Evolutionary conservation across 106 monocot species (phyloP).

Genomic region (Allium fistulosum): DNA sequence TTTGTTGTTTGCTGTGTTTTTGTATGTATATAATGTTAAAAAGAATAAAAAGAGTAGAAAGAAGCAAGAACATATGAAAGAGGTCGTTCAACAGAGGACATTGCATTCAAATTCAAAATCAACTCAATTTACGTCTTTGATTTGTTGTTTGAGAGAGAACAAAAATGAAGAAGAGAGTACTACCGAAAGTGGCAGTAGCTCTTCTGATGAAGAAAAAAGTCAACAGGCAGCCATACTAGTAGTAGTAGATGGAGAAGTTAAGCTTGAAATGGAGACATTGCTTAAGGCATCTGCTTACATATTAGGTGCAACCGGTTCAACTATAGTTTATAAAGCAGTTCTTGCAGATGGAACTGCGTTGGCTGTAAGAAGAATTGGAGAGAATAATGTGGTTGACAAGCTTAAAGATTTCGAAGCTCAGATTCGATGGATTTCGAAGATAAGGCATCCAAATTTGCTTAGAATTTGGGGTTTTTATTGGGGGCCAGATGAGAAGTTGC

Average conservation of each 20-base stretch:
- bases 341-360: conserved; percentile 75
- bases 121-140: neutral
- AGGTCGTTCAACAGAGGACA: neutral
- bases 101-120: conserved; percentile 3
- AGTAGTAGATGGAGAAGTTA: conserved; percentile 67
- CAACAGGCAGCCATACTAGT: conserved; percentile 45
- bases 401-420: conserved; percentile 86
- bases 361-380: conserved; percentile 84
- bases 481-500: conserved; percentile 92
- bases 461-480: conserved; percentile 86
- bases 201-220: conserved; percentile 28
- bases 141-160: conserved; percentile 34
- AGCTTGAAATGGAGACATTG: conserved; percentile 84
- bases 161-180: conserved; percentile 35
- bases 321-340: conserved; percentile 97
- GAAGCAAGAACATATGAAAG: neutral
- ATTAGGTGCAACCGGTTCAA: conserved; percentile 76
- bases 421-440: conserved; percentile 66
- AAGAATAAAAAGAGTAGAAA: conserved; percentile 29
- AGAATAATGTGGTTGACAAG: conserved; percentile 47
- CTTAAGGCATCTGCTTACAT: conserved; percentile 98
- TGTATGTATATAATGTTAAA: conserved; percentile 64
- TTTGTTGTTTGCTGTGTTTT: conserved; percentile 48
- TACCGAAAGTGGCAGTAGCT: conserved; percentile 22
- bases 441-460: conserved; percentile 78